phyloP scores from a whole-genome alignment of 2,329 filamentous ascomycete species.

The Alternaria atra region DNA sequence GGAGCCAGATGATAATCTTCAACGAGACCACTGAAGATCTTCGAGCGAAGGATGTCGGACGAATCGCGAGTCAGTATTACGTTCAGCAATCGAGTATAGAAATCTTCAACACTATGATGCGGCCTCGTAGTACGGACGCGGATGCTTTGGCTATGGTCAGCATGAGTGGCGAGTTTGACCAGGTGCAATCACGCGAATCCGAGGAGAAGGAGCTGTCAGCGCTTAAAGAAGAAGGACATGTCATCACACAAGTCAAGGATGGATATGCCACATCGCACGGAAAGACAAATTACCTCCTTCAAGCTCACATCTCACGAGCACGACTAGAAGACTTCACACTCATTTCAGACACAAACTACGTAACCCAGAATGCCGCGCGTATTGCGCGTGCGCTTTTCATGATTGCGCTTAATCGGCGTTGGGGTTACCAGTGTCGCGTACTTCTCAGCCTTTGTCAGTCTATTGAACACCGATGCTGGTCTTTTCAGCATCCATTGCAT shows the following conservation, averaged over 20 bases:
- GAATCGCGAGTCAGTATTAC: slow-evolving; percentile 97
- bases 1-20: slow-evolving; percentile 99
- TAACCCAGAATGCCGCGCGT: slow-evolving; percentile 92
- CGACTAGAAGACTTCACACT: slow-evolving; percentile 93
- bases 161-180: slow-evolving; percentile 97
- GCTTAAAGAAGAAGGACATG: slow-evolving; percentile 70
- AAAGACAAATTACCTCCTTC: slow-evolving; percentile 95
- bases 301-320: slow-evolving; percentile 89
- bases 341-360: slow-evolving; percentile 90
- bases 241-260: slow-evolving; percentile 81
- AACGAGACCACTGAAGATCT: slow-evolving; percentile 94
- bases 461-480: slow-evolving; percentile 95
- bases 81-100: slow-evolving; percentile 93
- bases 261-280: slow-evolving; percentile 74
- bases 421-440: slow-evolving; percentile 95
- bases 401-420: slow-evolving; percentile 93
- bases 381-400: slow-evolving; percentile 96
- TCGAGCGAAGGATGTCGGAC: slow-evolving; percentile 90
- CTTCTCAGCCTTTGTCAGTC: slow-evolving; percentile 93
- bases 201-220: slow-evolving; percentile 87
- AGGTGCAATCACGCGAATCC: slow-evolving; percentile 89
- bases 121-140: slow-evolving; percentile 82
- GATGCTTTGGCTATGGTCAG: slow-evolving; percentile 96
- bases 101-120: slow-evolving; percentile 97
- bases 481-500: slow-evolving; percentile 91